Evolutionary conservation across 768 basidiomycete species (phyloP), one percentile per base, ranked within the genome.

Genomic region (Lactarius sp.): DNA sequence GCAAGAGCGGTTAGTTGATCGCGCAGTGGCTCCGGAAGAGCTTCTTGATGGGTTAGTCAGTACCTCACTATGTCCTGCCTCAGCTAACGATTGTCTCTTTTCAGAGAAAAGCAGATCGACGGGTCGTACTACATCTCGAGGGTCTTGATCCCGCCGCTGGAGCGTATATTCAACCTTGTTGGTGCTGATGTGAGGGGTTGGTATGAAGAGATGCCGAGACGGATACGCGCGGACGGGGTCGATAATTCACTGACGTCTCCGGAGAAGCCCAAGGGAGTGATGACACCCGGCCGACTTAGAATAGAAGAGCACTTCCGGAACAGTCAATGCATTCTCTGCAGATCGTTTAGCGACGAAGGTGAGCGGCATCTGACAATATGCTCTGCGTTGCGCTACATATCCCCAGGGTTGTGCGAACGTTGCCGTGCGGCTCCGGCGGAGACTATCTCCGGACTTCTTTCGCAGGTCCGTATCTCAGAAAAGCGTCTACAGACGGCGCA

Each of bases 81-180:
- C 56, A 62, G 42, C 53, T 34, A 33, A 36, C 44, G 37, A 49
- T 52, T 10, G 18, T 14, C 22, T 18, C 27, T 46, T 27, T 33
- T 9, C 56, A 92, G 89, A 46, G 81, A 86, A 64, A 75, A 84
- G 51, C 84, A 85, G 20, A 81, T 98, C n/a, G 95, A 99, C 69
- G 87, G 86, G 5, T 73, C 79, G 12, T 97, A 98, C 73, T 98
- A 99, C 73, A 95, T 99, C 69, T 81, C 83, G 0, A 79, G 83
- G 51, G 86, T 94, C 16, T 79, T 98, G 52, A 92, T 98, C 50
- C 93, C 92, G 9, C 94, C 96, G 0, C 72, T 99, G 66, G 89
- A 91, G 62, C 83, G 97, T 52, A 83, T 99, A 51, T 92, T 98
- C 78, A 93, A 88, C 68, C 83, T 98, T 27, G 80, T 95, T 39